Percentiles rank a stretch among this genome's conserved stretches.
Evolutionary conservation across 768 basidiomycete genomes (phyloP).

Genomic region (Coprinellus aureogranulatus): DNA sequence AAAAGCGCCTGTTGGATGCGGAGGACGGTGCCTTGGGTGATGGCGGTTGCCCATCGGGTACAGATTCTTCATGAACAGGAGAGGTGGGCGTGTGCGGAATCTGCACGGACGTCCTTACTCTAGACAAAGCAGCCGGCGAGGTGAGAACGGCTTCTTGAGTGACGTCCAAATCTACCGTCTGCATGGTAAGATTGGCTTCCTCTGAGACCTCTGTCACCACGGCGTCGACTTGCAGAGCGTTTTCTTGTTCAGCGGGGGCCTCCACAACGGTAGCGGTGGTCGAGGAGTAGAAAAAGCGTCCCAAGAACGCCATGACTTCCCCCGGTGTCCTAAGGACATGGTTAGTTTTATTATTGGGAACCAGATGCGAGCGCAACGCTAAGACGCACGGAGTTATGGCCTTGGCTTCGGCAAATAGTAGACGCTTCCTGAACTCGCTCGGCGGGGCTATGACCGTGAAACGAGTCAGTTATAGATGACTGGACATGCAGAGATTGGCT

Average conservation of each 20-base stretch:
- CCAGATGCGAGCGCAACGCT: background rate
- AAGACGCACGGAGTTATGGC: background rate
- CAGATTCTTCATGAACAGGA: too few relatives aligned
- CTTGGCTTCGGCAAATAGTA: too few relatives aligned
- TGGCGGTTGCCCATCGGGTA: too few relatives aligned
- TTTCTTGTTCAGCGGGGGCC: background rate
- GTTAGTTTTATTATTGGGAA: background rate
- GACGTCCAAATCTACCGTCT: background rate
- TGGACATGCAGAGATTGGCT: too few relatives aligned
- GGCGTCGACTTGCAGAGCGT: background rate
- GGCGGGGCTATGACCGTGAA: too few relatives aligned
- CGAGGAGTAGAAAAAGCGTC: conserved; percentile 5
- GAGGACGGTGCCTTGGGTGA: background rate
- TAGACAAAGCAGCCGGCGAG: too few relatives aligned
- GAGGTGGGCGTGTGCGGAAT: too few relatives aligned
- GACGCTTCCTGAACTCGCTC: too few relatives aligned
- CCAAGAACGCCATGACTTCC: background rate
- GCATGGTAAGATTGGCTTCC: background rate
- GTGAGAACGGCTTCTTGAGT: too few relatives aligned
- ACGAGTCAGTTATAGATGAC: too few relatives aligned
- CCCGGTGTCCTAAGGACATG: too few relatives aligned
- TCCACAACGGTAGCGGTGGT: background rate
- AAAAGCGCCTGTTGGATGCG: background rate
- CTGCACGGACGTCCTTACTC: too few relatives aligned
- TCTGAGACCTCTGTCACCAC: background rate